Evolutionary conservation across 345 rosid genomes (phyloP), one percentile per base, ranked within the genome.

Genomic region (Orychophragmus violaceus): DNA sequence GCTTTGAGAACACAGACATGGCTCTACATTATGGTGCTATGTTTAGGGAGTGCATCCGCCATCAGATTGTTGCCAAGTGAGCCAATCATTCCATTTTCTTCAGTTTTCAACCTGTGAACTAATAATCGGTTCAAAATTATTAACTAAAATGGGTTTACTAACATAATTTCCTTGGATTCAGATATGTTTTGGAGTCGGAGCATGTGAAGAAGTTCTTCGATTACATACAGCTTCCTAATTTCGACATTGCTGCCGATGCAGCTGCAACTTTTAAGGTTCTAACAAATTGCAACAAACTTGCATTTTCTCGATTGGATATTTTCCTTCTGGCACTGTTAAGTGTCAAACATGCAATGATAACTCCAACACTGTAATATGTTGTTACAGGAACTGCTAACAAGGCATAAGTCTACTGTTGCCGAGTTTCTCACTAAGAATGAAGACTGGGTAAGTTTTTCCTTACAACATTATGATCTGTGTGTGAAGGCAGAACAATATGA

Each of bases 341-440:
- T 60, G 27, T 35, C 42, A 27, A 35, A n/a, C 27, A 30, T 35
- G 17, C 44, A 50, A 45, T 36, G 12, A 16, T 61, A 52, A 48
- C 45, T 63, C 56, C 67, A 65, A 73, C 48, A 18, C 57, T 69
- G 16, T 72, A 17, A 57, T 44, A 5, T 59, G 5, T 60, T 69
- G 55, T 70, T 77, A 61, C 83, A 95, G 99, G 99, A 95, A 73
- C 83, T 95, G n/a, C 25, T 95, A 76, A 89, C 96, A 37, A 87
- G 99, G 84, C 98, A 95, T 76, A 95, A 95, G 79, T 89, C 99
- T 70, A 95, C 99, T 8, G 98, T 95, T 19, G 94, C 98, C 29
- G 98, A 89, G 69, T 95, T 95, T 77, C 96, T 95, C 41, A 81
- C 87, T 8, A 89, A 80, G 76, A 91, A 91, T 75, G 93, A 95